Conservation (phyloP, 495 filamentous ascomycete genomes). For the Lophiostoma macrostomum region DNA sequence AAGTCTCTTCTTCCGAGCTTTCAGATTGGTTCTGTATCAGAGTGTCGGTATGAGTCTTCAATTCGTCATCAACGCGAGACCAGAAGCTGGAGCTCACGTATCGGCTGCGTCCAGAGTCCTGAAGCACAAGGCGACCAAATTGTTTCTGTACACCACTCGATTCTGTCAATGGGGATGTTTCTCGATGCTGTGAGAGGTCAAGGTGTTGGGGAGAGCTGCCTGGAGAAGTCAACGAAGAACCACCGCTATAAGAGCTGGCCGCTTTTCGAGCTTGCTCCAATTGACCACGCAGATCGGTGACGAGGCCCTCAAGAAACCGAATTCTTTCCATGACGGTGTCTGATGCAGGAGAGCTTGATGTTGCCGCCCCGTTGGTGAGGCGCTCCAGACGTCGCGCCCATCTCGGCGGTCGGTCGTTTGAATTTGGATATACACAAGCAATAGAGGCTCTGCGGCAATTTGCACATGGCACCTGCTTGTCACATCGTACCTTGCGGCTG, state of each 20-base stretch:
- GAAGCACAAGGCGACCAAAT: slow-evolving; percentile 47
- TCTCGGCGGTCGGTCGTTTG: slow-evolving; percentile 47
- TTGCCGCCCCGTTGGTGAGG: slow-evolving; percentile 30
- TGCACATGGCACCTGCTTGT: slow-evolving; percentile 64
- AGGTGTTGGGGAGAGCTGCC: slow-evolving; percentile 29
- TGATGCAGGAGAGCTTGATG: slow-evolving; percentile 23
- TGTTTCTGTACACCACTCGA: slow-evolving; percentile 34
- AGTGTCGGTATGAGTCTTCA: slow-evolving; percentile 44
- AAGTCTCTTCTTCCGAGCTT: slow-evolving; percentile 45
- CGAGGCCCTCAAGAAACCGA: slow-evolving; percentile 52
- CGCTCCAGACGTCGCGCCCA: slow-evolving; percentile 52
- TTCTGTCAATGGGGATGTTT: slow-evolving; percentile 9
- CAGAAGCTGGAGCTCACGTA: slow-evolving; percentile 56
- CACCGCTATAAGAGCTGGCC: slow-evolving; percentile 26
- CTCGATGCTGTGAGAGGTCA: slow-evolving; percentile 11
- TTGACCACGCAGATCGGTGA: slow-evolving; percentile 54
- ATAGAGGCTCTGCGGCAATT: slow-evolving; percentile 63
- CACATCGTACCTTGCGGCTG: slow-evolving; percentile 64
- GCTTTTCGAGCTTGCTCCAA: slow-evolving; percentile 45
- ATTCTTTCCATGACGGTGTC: slow-evolving; percentile 53
- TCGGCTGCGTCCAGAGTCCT: slow-evolving; percentile 44
- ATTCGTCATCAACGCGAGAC: slow-evolving; percentile 53
- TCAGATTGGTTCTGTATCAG: slow-evolving; percentile 39
- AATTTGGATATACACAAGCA: slow-evolving; percentile 54
- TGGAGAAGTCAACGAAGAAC: slow-evolving; percentile 9